phyloP scores from a whole-genome alignment of 1,284 basidiomycete species.

The Porogramme epimiltina region DNA sequence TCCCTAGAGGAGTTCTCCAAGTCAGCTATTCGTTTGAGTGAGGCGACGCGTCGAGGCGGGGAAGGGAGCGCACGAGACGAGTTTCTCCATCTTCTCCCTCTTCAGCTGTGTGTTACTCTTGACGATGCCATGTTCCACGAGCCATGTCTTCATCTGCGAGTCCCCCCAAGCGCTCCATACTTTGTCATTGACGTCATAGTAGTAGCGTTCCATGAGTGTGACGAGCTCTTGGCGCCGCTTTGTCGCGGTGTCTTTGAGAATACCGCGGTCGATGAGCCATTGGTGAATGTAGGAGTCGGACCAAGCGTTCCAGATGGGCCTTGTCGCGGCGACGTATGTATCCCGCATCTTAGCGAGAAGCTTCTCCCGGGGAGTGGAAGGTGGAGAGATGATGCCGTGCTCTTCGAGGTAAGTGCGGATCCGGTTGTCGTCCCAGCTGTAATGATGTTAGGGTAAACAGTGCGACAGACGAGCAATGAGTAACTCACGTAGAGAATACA shows the following conservation, averaged over 20 bases:
- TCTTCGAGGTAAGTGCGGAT: conserved; percentile 73
- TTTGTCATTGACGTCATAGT: conserved; percentile 58
- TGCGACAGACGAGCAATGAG: background rate
- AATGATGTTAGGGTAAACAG: background rate
- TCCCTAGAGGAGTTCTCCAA: conserved; percentile 46
- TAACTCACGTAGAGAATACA: conserved; percentile 64
- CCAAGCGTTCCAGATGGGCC: conserved; percentile 83
- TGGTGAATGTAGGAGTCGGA: conserved; percentile 79
- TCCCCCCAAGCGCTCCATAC: conserved; percentile 78
- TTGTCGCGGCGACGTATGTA: conserved; percentile 62
- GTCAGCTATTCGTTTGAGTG: background rate
- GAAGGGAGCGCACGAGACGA: conserved; percentile 55
- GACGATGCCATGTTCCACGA: conserved; percentile 68
- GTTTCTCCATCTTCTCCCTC: conserved; percentile 77
- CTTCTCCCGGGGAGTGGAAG: conserved; percentile 65
- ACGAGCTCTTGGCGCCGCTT: conserved; percentile 73
- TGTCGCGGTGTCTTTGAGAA: conserved; percentile 60
- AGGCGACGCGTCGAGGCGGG: background rate
- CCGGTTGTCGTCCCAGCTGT: conserved; percentile 76
- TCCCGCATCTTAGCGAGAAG: conserved; percentile 69
- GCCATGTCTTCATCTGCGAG: conserved; percentile 67
- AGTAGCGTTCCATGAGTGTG: conserved; percentile 76
- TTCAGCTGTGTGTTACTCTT: conserved; percentile 71
- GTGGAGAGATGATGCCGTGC: conserved; percentile 66
- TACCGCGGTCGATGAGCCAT: conserved; percentile 82